Percentiles rank a stretch among this genome's conserved stretches.
Evolutionary conservation across 116 monocot genomes (phyloP).

Genomic region (Trichopus zeylanicus): DNA sequence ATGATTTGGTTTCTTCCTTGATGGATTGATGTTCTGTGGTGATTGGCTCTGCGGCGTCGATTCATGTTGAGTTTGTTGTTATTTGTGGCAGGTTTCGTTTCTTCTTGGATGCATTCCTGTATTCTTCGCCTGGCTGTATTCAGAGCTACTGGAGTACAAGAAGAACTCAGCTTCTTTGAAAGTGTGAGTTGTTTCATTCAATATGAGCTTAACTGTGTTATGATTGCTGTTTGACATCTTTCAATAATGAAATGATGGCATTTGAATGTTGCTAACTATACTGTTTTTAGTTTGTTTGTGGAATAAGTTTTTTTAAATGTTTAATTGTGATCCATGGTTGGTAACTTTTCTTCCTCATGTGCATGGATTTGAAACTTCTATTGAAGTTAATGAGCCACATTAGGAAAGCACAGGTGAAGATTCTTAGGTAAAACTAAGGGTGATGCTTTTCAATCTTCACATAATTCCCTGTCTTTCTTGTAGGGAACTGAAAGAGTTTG

Average conservation of each 20-base stretch:
- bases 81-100: conserved; percentile 60
- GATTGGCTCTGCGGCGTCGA: too few relatives aligned
- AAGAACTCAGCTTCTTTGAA: conserved; percentile 49
- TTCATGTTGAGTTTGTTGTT: neutral
- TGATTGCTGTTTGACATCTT: neutral
- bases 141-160: conserved; percentile 66
- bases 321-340: neutral
- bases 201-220: too few relatives aligned
- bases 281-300: neutral
- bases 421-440: too few relatives aligned
- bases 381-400: too few relatives aligned
- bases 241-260: neutral
- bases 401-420: too few relatives aligned
- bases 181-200: conserved; percentile 40
- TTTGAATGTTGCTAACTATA: neutral
- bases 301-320: neutral
- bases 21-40: too few relatives aligned
- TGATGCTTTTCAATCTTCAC: too few relatives aligned
- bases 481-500: too few relatives aligned
- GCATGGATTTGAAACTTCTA: too few relatives aligned
- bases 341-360: too few relatives aligned
- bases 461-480: too few relatives aligned
- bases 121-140: conserved; percentile 70
- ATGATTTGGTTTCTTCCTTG: neutral
- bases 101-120: conserved; percentile 71